Percentiles rank a stretch among this genome's conserved stretches.
Evolutionary conservation across 2,329 filamentous ascomycete genomes (phyloP).

Genomic region (Alternaria incomplexa): DNA sequence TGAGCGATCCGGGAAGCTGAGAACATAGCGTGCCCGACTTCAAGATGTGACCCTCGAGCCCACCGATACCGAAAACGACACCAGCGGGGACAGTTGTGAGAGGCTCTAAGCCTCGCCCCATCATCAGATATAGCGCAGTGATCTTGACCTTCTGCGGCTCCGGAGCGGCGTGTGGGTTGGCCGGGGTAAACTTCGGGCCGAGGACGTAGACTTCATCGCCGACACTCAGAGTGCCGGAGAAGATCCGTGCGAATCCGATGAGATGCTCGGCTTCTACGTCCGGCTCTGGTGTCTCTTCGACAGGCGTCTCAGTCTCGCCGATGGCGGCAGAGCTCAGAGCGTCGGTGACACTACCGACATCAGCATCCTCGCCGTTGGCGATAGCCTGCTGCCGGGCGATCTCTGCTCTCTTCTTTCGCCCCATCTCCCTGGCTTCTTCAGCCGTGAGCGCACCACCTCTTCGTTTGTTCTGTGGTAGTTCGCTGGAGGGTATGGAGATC

Average conservation of each 20-base stretch:
- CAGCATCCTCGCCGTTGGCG: constrained; percentile 48
- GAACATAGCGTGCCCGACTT: constrained; percentile 96
- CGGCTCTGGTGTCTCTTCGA: constrained; percentile 54
- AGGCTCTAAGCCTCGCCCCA: constrained; percentile 87
- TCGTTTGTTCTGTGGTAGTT: constrained; percentile 85
- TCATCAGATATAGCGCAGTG: constrained; percentile 89
- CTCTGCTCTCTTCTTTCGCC: constrained; percentile 86
- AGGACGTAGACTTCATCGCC: constrained; percentile 92
- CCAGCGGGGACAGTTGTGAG: constrained; percentile 87
- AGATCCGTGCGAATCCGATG: constrained; percentile 92
- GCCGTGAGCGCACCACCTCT: constrained; percentile 72
- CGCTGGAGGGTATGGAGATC: constrained; percentile 92
- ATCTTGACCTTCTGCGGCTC: constrained; percentile 83
- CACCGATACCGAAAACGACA: constrained; percentile 92
- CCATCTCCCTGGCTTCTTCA: constrained; percentile 88
- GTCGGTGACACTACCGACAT: constrained; percentile 61
- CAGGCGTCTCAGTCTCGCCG: constrained; percentile 45
- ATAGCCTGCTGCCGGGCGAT: constrained; percentile 79
- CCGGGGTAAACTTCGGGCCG: constrained; percentile 90
- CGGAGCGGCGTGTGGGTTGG: constrained; percentile 72
- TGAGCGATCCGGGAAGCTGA: constrained; percentile 82
- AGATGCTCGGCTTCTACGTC: constrained; percentile 81
- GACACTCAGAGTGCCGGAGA: constrained; percentile 86
- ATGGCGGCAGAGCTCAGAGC: constrained; percentile 68
- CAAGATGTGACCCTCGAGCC: constrained; percentile 89